A percentile compares a stretch with the other conserved stretches of the same genome.
phyloP scores from a whole-genome alignment of 306 rosid species.

The Calophaca sinica region DNA sequence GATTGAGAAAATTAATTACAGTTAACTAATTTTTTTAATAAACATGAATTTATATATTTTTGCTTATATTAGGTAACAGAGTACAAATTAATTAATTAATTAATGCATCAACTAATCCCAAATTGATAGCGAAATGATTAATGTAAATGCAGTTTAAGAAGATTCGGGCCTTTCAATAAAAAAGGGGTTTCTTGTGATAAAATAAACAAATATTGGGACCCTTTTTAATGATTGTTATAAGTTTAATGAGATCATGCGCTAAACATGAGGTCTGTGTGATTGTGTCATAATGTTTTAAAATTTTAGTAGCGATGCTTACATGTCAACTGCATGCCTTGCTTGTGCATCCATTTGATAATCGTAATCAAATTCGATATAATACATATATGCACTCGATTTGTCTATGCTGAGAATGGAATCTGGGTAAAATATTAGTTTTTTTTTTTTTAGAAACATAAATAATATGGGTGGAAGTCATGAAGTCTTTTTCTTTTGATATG shows the following conservation, averaged over 20 bases:
- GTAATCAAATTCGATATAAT: too few relatives aligned
- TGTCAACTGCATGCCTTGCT: constrained; percentile 49
- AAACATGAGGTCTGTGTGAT: constrained; percentile 40
- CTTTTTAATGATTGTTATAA: background rate
- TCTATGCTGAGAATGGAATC: background rate
- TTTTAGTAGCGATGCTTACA: constrained; percentile 40
- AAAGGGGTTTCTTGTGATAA: constrained; percentile 22
- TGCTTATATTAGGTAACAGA: too few relatives aligned
- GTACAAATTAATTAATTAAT: background rate
- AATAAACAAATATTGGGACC: constrained; percentile 29
- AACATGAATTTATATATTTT: too few relatives aligned
- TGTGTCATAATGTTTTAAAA: constrained; percentile 18
- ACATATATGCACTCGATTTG: background rate
- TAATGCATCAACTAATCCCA: constrained; percentile 21
- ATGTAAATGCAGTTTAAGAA: constrained; percentile 15
- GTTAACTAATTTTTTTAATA: too few relatives aligned
- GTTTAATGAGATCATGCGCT: constrained; percentile 29
- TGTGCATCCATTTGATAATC: too few relatives aligned
- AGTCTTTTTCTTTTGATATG: background rate
- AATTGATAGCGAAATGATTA: background rate
- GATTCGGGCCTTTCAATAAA: constrained; percentile 15
- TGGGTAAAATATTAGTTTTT: too few relatives aligned
- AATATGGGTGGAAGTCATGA: background rate
- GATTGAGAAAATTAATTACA: too few relatives aligned
- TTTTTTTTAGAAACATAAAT: too few relatives aligned